These are phyloP conservation scores for Meredithiella fracta DNA, from an alignment of 2,329 filamentous ascomycete species.

Conservation along the genomic window DNA sequence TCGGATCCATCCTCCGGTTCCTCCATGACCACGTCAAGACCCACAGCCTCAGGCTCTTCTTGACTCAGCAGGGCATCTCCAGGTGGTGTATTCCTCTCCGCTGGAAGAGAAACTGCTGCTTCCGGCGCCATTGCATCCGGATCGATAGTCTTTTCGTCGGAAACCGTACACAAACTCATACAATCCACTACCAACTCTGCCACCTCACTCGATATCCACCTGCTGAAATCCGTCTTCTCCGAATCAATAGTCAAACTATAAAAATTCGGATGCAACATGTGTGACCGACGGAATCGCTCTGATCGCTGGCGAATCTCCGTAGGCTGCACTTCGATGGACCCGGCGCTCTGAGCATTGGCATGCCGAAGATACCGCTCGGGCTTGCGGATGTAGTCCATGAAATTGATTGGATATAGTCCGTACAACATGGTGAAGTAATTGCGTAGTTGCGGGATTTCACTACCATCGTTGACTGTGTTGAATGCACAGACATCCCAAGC, in stretches of 20 bases:
- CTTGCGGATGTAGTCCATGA: constrained; percentile 73
- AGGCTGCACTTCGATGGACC: constrained; percentile 64
- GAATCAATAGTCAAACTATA: constrained; percentile 64
- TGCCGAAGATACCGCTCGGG: constrained; percentile 63
- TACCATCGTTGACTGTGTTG: constrained; percentile 44
- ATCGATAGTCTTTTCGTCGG: neutral
- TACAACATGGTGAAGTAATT: constrained; percentile 72
- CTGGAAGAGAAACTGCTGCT: neutral
- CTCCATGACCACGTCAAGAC: no score
- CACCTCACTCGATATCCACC: constrained; percentile 66
- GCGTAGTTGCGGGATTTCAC: constrained; percentile 47
- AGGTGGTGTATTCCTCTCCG: neutral
- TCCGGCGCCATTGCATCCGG: neutral
- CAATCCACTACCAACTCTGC: constrained; percentile 68
- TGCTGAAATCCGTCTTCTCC: constrained; percentile 57
- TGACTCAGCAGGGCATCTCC: constrained; percentile 2
- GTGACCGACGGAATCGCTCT: constrained; percentile 55
- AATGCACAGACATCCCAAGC: constrained; percentile 50
- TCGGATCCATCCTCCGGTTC: neutral
- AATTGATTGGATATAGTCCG: constrained; percentile 69
- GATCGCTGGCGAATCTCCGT: constrained; percentile 61
- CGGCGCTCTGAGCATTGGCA: constrained; percentile 50
- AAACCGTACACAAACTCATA: constrained; percentile 43
- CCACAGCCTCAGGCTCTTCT: neutral
- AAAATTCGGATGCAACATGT: constrained; percentile 71